Evolutionary conservation across 2,329 filamentous ascomycete genomes (phyloP), one percentile per base, ranked within the genome.

Genomic region (Scolecobasidium constrictum): DNA sequence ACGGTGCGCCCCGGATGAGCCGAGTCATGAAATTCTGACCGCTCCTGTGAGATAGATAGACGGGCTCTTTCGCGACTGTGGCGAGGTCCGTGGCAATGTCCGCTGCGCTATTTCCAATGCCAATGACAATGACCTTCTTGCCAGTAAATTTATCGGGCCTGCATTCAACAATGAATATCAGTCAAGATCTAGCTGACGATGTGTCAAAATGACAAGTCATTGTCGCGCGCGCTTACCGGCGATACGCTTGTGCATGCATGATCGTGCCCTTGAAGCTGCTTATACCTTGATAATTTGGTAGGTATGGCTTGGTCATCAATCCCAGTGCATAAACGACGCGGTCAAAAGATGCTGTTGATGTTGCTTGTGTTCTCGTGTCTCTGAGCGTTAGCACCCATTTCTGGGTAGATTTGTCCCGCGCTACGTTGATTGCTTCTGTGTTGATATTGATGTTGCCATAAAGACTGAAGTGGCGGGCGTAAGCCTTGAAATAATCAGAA

Each of bases 51-150:
- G 66, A 64, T 7, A 67, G 48, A 52, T 63, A 69, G 3, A 67
- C 54, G n/a, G n/a, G n/a, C 28, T 65, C 60, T 3, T 56, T 49
- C 1, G 62, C 61, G 5, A 60, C 50, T 0, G 54, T 53, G 0
- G 58, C 50, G 4, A 69, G 52, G 4, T 53, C 52, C 2, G 60
- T 54, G 11, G 61, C 53, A 3, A 62, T 50, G 43, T 67, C 63
- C 15, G 55, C 58, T 0, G 57, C 52, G 1, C 62, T 67, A 36
- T 61, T 64, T 13, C 62, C 62, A 19, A 69, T 49, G 4, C 68
- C 68, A 3, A 71, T 54, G 0, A 72, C 53, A 1, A 71, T 43
- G 2, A 71, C 63, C 7, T 54, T 64, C 47, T 68, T 64, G 5
- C 53, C 61, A 11, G 57, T 54, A 50, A 66, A 69, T 16, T 53